A percentile compares a stretch with the other conserved stretches of the same genome.
Conservation (phyloP, 306 rosid genomes). For the Sophora flavescens region DNA sequence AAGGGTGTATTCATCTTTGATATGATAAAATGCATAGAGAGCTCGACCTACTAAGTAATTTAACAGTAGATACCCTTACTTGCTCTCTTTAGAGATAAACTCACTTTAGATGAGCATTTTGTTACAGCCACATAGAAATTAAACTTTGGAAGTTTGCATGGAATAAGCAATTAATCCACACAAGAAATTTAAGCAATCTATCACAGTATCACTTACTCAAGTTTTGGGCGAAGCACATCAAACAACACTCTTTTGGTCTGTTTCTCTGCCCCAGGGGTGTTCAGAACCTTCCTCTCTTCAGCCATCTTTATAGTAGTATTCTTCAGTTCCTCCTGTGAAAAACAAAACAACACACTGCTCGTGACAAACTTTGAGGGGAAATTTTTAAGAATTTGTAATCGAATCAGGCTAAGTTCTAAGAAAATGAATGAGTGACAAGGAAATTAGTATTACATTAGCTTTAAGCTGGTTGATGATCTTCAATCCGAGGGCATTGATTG, state of each 20-base stretch:
- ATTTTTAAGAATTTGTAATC: not conserved
- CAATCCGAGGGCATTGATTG: constrained; percentile 87
- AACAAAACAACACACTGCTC: not conserved
- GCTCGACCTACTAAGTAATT: no score
- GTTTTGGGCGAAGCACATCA: constrained; percentile 85
- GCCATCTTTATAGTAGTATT: constrained; percentile 91
- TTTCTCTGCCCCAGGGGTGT: constrained; percentile 94
- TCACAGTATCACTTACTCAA: constrained; percentile 66
- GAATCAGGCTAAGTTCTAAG: not conserved
- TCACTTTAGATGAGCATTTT: no score
- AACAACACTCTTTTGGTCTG: constrained; percentile 94
- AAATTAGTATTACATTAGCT: constrained; percentile 70
- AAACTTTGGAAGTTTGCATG: not conserved
- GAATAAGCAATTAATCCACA: not conserved
- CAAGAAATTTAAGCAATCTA: not conserved
- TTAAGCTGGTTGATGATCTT: constrained; percentile 99
- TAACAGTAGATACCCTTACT: no score
- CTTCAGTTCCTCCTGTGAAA: constrained; percentile 84
- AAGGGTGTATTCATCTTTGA: no score
- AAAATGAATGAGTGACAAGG: not conserved
- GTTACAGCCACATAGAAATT: constrained; percentile 6
- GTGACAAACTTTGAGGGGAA: not conserved
- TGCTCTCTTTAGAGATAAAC: no score
- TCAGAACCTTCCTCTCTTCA: constrained; percentile 91
- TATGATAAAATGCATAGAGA: no score